Conservation (phyloP, 805 yeast species). For the Teunomyces lycoperdinae region DNA sequence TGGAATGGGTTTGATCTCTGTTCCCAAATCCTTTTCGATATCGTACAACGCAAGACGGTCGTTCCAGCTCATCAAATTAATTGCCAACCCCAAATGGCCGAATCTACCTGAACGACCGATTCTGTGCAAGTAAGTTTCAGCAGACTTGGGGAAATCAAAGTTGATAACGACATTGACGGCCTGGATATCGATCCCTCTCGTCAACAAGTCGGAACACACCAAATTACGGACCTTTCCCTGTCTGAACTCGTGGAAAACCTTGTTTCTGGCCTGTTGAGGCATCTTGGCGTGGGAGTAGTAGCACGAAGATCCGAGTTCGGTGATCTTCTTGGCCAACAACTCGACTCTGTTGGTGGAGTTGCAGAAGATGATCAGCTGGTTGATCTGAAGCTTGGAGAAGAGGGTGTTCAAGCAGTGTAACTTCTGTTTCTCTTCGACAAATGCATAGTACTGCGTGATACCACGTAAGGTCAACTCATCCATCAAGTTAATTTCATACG, state of each 20-base stretch:
- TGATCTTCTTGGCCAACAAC: conserved; percentile 89
- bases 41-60: conserved; percentile 91
- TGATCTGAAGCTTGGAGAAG: conserved; percentile 90
- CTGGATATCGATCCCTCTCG: conserved; percentile 98
- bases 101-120: conserved; percentile 99
- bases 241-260: conserved; percentile 97
- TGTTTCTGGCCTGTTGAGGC: conserved; percentile 96
- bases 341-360: conserved; percentile 97
- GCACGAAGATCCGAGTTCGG: conserved; percentile 95
- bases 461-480: conserved; percentile 95
- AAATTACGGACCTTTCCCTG: conserved; percentile 96
- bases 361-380: conserved; percentile 95
- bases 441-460: conserved; percentile 97
- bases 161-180: conserved; percentile 98
- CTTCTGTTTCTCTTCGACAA: conserved; percentile 94
- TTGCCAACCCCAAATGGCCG: conserved; percentile 97
- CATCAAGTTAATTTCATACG: conserved; percentile 95
- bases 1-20: conserved; percentile 96
- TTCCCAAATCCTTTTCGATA: conserved; percentile 95
- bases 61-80: conserved; percentile 94
- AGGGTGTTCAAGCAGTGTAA: conserved; percentile 93
- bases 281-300: conserved; percentile 95
- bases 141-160: conserved; percentile 97
- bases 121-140: conserved; percentile 96
- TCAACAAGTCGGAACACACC: conserved; percentile 93